Base-by-base conservation (phyloP, 2,329 filamentous ascomycete genomes). In the Epicoccum nigrum region DNA sequence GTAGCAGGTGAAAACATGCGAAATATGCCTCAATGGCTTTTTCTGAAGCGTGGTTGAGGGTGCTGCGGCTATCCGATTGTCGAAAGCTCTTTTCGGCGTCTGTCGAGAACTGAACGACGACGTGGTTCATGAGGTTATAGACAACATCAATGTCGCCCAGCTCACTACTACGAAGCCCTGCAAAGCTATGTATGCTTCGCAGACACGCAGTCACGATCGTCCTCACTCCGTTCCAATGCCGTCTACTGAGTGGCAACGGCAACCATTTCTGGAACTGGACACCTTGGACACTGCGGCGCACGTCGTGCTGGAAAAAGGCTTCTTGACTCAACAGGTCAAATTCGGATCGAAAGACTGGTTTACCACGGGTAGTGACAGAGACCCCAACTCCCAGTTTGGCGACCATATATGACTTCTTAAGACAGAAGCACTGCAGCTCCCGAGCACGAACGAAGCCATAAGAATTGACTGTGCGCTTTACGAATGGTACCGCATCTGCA, bases 11-110 rank as follows among this genome's bases (percentile, higher is more conserved):
- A 57, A 79, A 81, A 13, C 82, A 73, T 44, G 79, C 75, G 54
- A 81, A 81, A 62, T 82, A 81, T 0, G 78, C 77, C 54, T 81
- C 76, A 4, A 82, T 79, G 4, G 79, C 80, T 65, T 81, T 81
- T 54, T 82, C 80, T 0, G 78, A 81, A 0, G 77, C 77, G 38
- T 81, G 76, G 0, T 65, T 72, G 15, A 82, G 68, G 0, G 74
- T 77, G 45, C 76, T 79, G 28, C 68, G 73, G 2, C 47, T 15
- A 9, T 59, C 50, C 3, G 60, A 8, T 20, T 31, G 32, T 8
- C 48, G 32, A 11, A 52, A 60, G 0, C 49, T 62, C 19, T 54
- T 52, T 9, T 59, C 49, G 2, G 64, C 52, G 27, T 69, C 67
- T 11, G 70, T 51, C 55, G 78, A 81, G 38, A 82, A 75, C 12